phyloP scores from a whole-genome alignment of 768 basidiomycete genomes.

The Filobasidium floriforme region DNA sequence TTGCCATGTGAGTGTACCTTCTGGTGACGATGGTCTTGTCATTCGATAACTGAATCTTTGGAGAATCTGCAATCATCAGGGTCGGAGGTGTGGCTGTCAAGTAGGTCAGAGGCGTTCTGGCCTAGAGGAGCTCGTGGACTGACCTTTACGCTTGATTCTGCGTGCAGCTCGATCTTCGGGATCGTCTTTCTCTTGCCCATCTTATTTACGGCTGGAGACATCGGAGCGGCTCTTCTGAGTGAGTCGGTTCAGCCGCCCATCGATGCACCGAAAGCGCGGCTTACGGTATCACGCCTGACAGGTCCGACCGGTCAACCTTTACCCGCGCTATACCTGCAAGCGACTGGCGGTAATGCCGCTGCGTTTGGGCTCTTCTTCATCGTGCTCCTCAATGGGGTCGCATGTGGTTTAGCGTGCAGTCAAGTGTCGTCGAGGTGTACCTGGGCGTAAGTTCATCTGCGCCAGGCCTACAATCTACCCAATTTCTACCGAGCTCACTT shows the following conservation, averaged over 20 bases:
- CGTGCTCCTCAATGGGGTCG: slow-evolving; percentile 33
- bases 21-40: background rate
- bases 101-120: background rate
- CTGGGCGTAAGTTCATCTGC: slow-evolving; percentile 36
- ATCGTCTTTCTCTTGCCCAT: slow-evolving; percentile 58
- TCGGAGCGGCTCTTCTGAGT: slow-evolving; percentile 53
- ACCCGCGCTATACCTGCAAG: slow-evolving; percentile 56
- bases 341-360: slow-evolving; percentile 57
- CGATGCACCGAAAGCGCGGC: background rate
- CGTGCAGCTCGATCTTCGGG: slow-evolving; percentile 24
- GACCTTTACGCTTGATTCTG: background rate
- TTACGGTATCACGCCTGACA: background rate
- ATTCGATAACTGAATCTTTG: too few relatives aligned
- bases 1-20: slow-evolving; percentile 52
- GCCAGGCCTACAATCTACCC: slow-evolving; percentile 52
- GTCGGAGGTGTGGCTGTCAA: slow-evolving; percentile 2
- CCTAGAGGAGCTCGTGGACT: background rate
- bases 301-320: slow-evolving; percentile 55
- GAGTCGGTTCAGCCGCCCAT: slow-evolving; percentile 25
- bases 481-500: slow-evolving; percentile 42
- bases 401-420: slow-evolving; percentile 29
- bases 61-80: background rate
- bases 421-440: slow-evolving; percentile 31
- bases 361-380: slow-evolving; percentile 54
- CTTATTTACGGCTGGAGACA: slow-evolving; percentile 60